phyloP scores from a whole-genome alignment of 805 yeast species.

The Starmerella bacillaris region DNA sequence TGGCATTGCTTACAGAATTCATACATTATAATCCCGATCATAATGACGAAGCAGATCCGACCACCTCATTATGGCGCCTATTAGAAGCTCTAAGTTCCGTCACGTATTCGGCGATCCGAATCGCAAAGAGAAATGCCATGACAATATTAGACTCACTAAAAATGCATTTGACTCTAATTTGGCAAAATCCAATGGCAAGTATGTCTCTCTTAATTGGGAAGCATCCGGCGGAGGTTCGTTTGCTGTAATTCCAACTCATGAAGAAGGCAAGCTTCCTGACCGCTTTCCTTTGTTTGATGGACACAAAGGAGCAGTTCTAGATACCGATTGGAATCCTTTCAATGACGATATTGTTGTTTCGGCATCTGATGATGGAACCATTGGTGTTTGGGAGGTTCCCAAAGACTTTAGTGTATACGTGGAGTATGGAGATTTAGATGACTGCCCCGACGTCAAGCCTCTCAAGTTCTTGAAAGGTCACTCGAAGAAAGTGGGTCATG shows the following conservation, averaged over 20 bases:
- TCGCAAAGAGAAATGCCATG: conserved; percentile 52
- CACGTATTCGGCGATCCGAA: conserved; percentile 88
- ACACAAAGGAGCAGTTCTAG: conserved; percentile 86
- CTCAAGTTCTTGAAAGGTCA: conserved; percentile 63
- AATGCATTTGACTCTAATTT: conserved; percentile 95
- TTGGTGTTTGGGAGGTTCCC: conserved; percentile 79
- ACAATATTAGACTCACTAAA: conserved; percentile 38
- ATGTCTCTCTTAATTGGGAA: conserved; percentile 75
- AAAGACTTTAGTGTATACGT: conserved; percentile 53
- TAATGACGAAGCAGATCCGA: too few species aligned
- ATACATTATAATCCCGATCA: too few species aligned
- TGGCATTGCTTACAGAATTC: too few species aligned
- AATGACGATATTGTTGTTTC: conserved; percentile 57
- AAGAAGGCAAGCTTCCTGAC: conserved; percentile 86
- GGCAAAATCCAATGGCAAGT: conserved; percentile 71
- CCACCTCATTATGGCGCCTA: conserved; percentile 29
- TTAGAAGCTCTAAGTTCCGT: conserved; percentile 90
- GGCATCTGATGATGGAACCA: conserved; percentile 66
- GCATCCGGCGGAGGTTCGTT: conserved; percentile 96
- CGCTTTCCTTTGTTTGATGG: conserved; percentile 86
- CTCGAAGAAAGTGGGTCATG: conserved; percentile 81
- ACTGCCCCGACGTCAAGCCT: conserved; percentile 54
- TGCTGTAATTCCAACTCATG: conserved; percentile 73
- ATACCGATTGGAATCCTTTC: conserved; percentile 90
- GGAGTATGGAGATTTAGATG: conserved; percentile 29